Conservation (phyloP, 164 flowering plant species). For the Dillenia turbinata region DNA sequence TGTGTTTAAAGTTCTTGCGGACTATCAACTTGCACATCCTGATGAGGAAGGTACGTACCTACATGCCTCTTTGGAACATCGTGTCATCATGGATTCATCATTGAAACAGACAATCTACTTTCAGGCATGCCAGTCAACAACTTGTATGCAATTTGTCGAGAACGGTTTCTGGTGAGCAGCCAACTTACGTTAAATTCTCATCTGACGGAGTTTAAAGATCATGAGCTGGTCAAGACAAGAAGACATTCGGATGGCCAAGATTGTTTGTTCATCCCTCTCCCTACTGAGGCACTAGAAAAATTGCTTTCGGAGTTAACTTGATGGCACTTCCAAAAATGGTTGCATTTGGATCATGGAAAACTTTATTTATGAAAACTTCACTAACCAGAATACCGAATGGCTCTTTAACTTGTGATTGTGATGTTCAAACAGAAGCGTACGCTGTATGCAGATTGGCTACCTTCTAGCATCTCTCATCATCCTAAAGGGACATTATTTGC, state of each 20-base stretch:
- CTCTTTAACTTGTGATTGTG: too few relatives aligned
- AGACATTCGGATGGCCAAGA: slow-evolving; percentile 88
- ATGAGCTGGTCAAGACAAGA: slow-evolving; percentile 79
- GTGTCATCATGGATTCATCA: too few relatives aligned
- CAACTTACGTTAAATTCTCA: slow-evolving; percentile 83
- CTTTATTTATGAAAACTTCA: too few relatives aligned
- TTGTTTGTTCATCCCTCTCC: slow-evolving; percentile 75
- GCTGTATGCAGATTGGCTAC: too few relatives aligned
- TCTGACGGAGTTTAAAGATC: slow-evolving; percentile 97
- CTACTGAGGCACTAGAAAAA: slow-evolving; percentile 73
- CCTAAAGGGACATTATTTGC: too few relatives aligned
- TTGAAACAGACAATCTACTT: background rate
- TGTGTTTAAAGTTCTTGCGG: slow-evolving; percentile 86
- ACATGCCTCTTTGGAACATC: background rate
- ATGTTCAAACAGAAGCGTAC: too few relatives aligned
- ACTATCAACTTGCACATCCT: slow-evolving; percentile 73
- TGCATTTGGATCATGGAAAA: too few relatives aligned
- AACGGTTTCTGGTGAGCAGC: slow-evolving; percentile 66
- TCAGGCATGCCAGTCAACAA: slow-evolving; percentile 74
- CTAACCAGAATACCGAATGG: too few relatives aligned
- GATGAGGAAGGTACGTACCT: slow-evolving; percentile 80
- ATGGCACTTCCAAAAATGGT: too few relatives aligned
- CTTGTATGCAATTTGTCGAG: slow-evolving; percentile 67
- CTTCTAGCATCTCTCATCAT: too few relatives aligned
- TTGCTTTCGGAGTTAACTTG: slow-evolving; percentile 37